Evolutionary conservation across 345 rosid species (phyloP), one percentile per base, ranked within the genome.

Genomic region (Kernera saxatilis): DNA sequence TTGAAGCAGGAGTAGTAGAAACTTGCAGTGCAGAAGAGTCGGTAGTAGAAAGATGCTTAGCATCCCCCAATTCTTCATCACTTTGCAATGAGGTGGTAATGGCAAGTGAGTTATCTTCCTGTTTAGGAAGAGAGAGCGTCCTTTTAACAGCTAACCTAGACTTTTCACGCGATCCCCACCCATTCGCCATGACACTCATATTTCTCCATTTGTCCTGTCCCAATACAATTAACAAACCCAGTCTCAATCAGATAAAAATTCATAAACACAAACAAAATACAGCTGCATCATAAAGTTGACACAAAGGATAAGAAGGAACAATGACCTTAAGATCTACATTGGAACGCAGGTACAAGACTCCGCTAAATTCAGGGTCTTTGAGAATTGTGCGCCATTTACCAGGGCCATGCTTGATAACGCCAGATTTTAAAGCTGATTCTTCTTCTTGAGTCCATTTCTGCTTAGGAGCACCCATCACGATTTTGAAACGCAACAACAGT

Each of bases 401-500:
- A 65, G 96, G 86, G n/a, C 99, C 98, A 57, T 95, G 99, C 83
- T 95, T 95, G 15, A 82, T 57, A 29, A 95, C 97, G 55, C 99
- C 98, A 71, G 98, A 87, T 83, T 86, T 95, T 3, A 95, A 57
- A 15, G 99, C 99, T 3, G 90, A 85, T 82, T 95, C 99, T 79
- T 95, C 99, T 75, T 92, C 99, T 35, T 88, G 82, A 2, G 98
- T 95, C 99, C 99, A 95, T 80, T 95, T 95, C 73, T 95, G 99
- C 80, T 95, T 95, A 0, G 98, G 99, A 27, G 98, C 99, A 29
- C 99, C 98, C 99, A 95, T 95, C 62, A 53, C 56, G 64, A 62
- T 40, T 33, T 35, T 1, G 18, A 39, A 58, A 37, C 14, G 27
- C 36, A 71, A 43, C 23, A 3, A 27, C 7, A 14, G 14, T 27